Evolutionary conservation across 257 asterid species (phyloP), one percentile per base, ranked within the genome.

Genomic region (Capsicum baccatum): DNA sequence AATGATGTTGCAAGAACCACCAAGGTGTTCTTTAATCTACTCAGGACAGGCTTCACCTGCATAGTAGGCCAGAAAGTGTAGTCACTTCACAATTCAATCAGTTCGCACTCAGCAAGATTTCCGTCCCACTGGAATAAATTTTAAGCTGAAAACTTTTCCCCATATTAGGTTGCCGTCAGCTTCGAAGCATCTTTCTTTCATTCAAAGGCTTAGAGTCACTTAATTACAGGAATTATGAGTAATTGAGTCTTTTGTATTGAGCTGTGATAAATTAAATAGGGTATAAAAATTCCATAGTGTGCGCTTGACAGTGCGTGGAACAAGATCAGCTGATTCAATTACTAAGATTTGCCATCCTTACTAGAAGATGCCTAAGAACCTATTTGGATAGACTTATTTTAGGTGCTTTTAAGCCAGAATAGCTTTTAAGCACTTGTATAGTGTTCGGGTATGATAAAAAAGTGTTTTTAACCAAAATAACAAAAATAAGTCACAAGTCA

Each of bases 41-140:
- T 83, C 44, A 96, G 90, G 52, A 94, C 95, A 15, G 98, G 99
- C 88, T 92, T 96, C 87, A 96, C 98, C 99, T 95, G 92, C 81
- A 42, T 60, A 42, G 35, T 47, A 37, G 14, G 35, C 62, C 83
- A 80, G 13, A 50, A 64, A 26, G 33, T 48, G 17, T 44, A 48
- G 21, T 17, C 56, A 52, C 35, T 56, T 73, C 54, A 50, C 48
- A 76, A 76, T 76, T 26, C 64, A 26, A 76, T 76, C 81, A 8
- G 64, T 14, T 69, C 6, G 62, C 17, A 47, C 79, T 10, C 17
- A 14, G 47, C 37, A 52, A 21, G 63, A 19, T 9, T 15, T 3
- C 62, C 2, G 0, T 21, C 14, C 81, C 48, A 14, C 8, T 33
- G 14, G 21, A 52, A 54, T 8, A 52, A 14, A 26, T 26, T 52